phyloP scores from a whole-genome alignment of 306 rosid genomes.

The Citrullus colocynthis region DNA sequence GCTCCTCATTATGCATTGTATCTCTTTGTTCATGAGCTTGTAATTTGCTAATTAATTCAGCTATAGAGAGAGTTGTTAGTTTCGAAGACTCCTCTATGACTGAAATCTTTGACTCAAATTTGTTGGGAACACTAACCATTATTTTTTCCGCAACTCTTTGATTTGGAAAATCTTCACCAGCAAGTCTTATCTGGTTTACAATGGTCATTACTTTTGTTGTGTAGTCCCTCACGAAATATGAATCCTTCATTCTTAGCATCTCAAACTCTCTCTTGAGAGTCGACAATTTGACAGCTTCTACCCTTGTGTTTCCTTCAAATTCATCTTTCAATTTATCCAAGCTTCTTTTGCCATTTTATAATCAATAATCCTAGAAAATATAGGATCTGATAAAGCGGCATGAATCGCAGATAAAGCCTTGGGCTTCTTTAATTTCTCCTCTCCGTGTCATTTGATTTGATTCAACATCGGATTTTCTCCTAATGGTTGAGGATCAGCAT shows the following conservation, averaged over 20 bases:
- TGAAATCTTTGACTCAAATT: no score
- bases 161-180: no score
- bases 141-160: no score
- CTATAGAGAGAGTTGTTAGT: neutral
- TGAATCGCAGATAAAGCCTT: neutral
- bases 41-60: neutral
- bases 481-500: neutral
- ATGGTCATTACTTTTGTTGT: neutral
- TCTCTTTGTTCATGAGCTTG: neutral
- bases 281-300: neutral
- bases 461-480: neutral
- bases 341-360: neutral
- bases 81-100: neutral
- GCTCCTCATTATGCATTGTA: neutral
- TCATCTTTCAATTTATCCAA: neutral
- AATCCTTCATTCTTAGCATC: neutral
- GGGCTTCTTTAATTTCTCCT: neutral
- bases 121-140: no score
- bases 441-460: neutral
- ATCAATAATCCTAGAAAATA: neutral
- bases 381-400: neutral
- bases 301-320: neutral
- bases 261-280: neutral
- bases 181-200: no score
- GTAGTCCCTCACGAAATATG: neutral